Conservation (phyloP, 257 asterid species). For the Fraxinus anomala region DNA sequence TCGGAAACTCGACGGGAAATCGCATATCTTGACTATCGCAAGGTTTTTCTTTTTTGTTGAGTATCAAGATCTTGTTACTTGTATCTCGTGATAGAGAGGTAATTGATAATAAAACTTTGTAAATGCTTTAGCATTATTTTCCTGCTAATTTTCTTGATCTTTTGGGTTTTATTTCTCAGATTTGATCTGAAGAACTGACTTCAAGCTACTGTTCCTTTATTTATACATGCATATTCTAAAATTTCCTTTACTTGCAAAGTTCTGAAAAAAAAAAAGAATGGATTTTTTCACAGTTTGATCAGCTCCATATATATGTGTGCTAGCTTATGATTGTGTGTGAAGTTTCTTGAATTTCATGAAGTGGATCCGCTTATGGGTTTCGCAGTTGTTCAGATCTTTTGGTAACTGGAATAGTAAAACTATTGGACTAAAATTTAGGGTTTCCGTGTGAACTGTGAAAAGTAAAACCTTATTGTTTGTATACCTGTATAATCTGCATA, state of each 20-base stretch:
- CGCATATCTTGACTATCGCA: background rate
- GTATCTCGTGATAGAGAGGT: conserved; percentile 16
- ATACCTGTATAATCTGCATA: conserved; percentile 5
- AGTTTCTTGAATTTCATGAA: background rate
- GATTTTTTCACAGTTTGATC: background rate
- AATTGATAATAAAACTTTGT: background rate
- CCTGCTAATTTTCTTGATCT: background rate
- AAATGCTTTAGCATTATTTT: background rate
- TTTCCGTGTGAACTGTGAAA: conserved; percentile 23
- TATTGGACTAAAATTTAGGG: conserved; percentile 38
- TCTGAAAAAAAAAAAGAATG: background rate
- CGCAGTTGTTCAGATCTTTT: conserved; percentile 18
- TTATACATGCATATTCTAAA: conserved; percentile 30
- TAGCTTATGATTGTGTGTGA: conserved; percentile 20
- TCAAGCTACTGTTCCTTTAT: background rate
- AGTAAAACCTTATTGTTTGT: conserved; percentile 3
- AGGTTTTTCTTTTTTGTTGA: conserved; percentile 13
- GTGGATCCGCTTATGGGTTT: conserved; percentile 23
- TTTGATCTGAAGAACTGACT: background rate
- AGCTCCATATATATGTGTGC: background rate
- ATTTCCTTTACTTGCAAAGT: background rate
- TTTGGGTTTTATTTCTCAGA: background rate
- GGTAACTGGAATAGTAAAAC: background rate
- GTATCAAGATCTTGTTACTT: background rate
- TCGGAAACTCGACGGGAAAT: conserved; percentile 38